Evolutionary conservation across 164 flowering plant genomes (phyloP), one percentile per base, ranked within the genome.

Genomic region (Paratinospora sagittata): DNA sequence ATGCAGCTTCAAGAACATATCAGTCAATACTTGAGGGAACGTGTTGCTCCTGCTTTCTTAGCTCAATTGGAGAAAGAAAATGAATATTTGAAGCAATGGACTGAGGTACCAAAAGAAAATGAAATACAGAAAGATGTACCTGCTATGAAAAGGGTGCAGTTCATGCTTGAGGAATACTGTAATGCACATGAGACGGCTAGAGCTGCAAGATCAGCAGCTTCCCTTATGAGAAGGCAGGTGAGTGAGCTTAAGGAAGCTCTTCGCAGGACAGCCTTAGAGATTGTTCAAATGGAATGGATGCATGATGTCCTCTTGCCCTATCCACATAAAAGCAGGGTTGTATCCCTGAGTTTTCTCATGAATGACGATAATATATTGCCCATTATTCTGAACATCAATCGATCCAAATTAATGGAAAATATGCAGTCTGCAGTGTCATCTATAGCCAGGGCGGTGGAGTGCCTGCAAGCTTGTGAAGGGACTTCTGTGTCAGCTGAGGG

Each of bases 261-360:
- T 78, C 80, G 65, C 60, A 88, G 84, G 81, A 84, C 90, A 63
- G 77, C 81, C 77, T 80, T 88, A 41, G 97, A 94, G 82, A 85
- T 89, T 79, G 83, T 89, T 81, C 95, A 88, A 78, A 82, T 88
- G 85, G 97, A 92, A 76, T 94, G 98, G 98, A 79, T 90, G 83
- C 79, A 89, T 76, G 89, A 86, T 80, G 70, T 52, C 34, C 72
- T 75, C 23, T 73, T 82, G 69, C 79, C 78, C 27, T 83, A 84
- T 43, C 82, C 82, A 52, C 82, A 82, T 16, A 80, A 76, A 63
- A 83, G 70, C 72, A 83, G 88, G 81, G 66, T 75, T 67, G 78
- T 81, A 62, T 78, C 78, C 74, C 87, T 78, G 68, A 86, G 80
- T 70, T 84, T 78, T 78, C 80, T 92, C 39, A 37, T 74, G 34